Base-by-base conservation (phyloP, 1,284 basidiomycete species). In the Trametes polyzona region DNA sequence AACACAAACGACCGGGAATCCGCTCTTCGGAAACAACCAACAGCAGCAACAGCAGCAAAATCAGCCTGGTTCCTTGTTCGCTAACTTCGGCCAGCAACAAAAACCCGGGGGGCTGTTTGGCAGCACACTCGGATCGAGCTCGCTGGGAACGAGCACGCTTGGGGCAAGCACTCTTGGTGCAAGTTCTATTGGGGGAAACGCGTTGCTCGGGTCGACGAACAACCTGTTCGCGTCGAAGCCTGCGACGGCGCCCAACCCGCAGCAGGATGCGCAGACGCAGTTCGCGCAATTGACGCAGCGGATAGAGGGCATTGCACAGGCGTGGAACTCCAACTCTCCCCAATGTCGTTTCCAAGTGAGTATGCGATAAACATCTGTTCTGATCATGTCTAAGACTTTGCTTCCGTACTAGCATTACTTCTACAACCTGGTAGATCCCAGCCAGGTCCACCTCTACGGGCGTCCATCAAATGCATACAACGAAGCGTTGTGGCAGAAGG, bases 401-500 rank as follows among this genome's bases (percentile, higher is more conserved):
- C 33, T 11, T 29, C 19, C 40, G n/a, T 7, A 43, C 9, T 59
- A 92, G 88, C 83, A 93, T 70, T 87, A 85, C 65, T 95, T 93
- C 69, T 95, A 95, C 71, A 95, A 95, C 66, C 78, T 93, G 3
- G 93, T 95, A 6, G 89, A 92, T 62, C 88, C 91, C 0, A 78
- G 78, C 2, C 83, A 89, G 64, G 82, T 90, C 2, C 78, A 77
- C 26, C 67, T 86, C 54, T 95, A 93, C 65, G 88, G 84, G 5
- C 83, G 92, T 27, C 93, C 93, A 7, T 69, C 78, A 4, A 91
- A 89, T 63, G 88, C 88, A 2, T 83, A 79, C 6, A 90, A 92
- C 59, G 91, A 94, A 37, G 79, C 79, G 6, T 69, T 89, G 49
- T 95, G 93, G 93, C 85, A 90, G 64, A 89, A 88, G 63, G 93